Evolutionary conservation across 148 eudicot species (phyloP), one percentile per base, ranked within the genome.

Genomic region (Vaccinium vitisidaea): DNA sequence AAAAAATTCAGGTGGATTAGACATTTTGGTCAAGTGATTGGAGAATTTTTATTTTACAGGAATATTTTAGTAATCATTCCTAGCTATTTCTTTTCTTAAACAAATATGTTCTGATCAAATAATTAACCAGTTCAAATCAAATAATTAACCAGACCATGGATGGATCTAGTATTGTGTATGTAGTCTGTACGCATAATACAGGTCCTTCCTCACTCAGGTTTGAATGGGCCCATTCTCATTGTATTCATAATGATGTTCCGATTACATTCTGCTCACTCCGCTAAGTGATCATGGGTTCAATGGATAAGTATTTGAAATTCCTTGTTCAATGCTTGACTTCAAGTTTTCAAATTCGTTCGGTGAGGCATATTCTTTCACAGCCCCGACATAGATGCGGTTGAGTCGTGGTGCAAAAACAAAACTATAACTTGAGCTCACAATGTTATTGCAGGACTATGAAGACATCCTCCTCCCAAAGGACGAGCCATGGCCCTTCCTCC

Each of bases 381-480:
- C 12, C 27, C 27, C 69, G 4, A 61, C 1, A 61, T 61, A 61
- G 27, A 8, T 61, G 12, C 12, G n/a, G 25, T 61, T 2, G n/a
- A 61, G 27, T 61, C 69, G 11, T 21, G 11, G 25, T 8, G 12
- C 67, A 23, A n/a, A 10, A 61, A n/a, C 69, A n/a, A n/a, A 2
- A 61, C 69, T 61, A 9, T 50, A 67, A 19, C 12, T 70, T 10
- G 65, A 67, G 9, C 55, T 14, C 69, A 1, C n/a, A 69, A 36
- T 59, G 16, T 87, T 50, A 75, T 3, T 87, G 83, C 93, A 97
- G 99, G 99, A 95, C 15, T 90, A 65, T 10, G 98, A 95, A 82
- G 98, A 95, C 90, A 97, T 97, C 81, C 96, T 95, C 59, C 90
- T 97, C 32, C 99, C 98, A 1, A 95, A 91, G 58, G 96, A 97